Percentiles rank a stretch among this genome's conserved stretches.
These are phyloP conservation scores for Plasmodium knowlesi DNA, from an alignment of 169 alveolate genomes.

Conservation along the genomic window DNA sequence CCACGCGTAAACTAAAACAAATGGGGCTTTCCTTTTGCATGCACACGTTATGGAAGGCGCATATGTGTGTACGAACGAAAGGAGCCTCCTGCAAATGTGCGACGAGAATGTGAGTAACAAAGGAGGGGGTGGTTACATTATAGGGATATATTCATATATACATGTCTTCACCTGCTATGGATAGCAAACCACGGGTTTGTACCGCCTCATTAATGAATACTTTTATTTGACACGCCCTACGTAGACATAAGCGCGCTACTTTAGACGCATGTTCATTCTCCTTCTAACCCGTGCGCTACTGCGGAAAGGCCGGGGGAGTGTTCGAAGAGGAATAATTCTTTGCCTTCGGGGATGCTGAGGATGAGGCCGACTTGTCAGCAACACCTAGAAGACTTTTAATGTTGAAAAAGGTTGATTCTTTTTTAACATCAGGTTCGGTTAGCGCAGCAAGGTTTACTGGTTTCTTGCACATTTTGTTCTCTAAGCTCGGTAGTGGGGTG, in stretches of 20 bases:
- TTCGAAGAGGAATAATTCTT: neutral
- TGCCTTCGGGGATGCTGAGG: neutral
- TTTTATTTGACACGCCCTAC: neutral
- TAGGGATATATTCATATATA: neutral
- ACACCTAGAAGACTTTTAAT: constrained; percentile 48
- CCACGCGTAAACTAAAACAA: neutral
- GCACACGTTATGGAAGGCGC: neutral
- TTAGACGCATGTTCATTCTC: neutral
- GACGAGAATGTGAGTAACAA: neutral
- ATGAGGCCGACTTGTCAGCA: constrained; percentile 11
- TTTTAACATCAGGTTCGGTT: constrained; percentile 19
- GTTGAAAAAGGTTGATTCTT: constrained; percentile 22
- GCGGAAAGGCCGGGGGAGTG: constrained; percentile 42
- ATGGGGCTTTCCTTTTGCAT: neutral
- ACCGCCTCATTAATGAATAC: neutral
- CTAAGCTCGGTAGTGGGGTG: neutral
- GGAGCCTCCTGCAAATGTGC: neutral
- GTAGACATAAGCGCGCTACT: neutral
- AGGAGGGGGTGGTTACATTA: neutral
- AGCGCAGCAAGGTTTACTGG: neutral
- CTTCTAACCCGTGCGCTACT: neutral
- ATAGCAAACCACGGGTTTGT: neutral
- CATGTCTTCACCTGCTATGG: neutral
- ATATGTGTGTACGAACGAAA: neutral
- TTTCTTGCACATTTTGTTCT: constrained; percentile 25